Evolutionary conservation across 2,329 filamentous ascomycete species (phyloP).

Genomic region (Passalora sequoiae): DNA sequence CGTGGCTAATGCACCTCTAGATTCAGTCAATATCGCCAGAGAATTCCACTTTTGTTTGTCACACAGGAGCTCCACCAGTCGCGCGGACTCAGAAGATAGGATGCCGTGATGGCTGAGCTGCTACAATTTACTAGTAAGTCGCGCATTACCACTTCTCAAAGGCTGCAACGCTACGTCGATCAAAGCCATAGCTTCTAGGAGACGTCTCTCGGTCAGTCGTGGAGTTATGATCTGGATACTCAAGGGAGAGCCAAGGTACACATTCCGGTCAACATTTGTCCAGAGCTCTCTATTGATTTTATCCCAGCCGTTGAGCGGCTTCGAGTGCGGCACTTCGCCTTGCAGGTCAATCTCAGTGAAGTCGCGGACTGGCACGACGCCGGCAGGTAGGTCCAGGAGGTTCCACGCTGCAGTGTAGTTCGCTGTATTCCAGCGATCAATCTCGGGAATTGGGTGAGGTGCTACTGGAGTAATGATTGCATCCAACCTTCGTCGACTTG

Average conservation of each 20-base stretch:
- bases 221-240: conserved; percentile 55
- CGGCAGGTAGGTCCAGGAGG: conserved; percentile 58
- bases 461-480: conserved; percentile 60
- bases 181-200: conserved; percentile 51
- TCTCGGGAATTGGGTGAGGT: conserved; percentile 57
- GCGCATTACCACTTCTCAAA: not conserved
- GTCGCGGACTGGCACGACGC: conserved; percentile 50
- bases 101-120: too few relatives aligned
- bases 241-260: conserved; percentile 52
- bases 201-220: conserved; percentile 50
- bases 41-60: too few relatives aligned
- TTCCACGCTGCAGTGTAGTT: conserved; percentile 60
- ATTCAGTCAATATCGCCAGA: too few relatives aligned
- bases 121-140: too few relatives aligned
- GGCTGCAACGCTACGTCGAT: conserved; percentile 44
- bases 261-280: conserved; percentile 47
- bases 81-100: too few relatives aligned
- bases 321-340: conserved; percentile 39
- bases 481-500: conserved; percentile 42
- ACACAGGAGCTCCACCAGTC: too few relatives aligned
- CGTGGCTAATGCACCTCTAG: too few relatives aligned
- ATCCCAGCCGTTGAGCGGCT: conserved; percentile 53
- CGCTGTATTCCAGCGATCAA: conserved; percentile 59
- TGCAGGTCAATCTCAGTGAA: conserved; percentile 49
- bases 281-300: conserved; percentile 56